Evolutionary conservation across 805 yeast genomes (phyloP).

Genomic region (Metschnikowia dekortorum): DNA sequence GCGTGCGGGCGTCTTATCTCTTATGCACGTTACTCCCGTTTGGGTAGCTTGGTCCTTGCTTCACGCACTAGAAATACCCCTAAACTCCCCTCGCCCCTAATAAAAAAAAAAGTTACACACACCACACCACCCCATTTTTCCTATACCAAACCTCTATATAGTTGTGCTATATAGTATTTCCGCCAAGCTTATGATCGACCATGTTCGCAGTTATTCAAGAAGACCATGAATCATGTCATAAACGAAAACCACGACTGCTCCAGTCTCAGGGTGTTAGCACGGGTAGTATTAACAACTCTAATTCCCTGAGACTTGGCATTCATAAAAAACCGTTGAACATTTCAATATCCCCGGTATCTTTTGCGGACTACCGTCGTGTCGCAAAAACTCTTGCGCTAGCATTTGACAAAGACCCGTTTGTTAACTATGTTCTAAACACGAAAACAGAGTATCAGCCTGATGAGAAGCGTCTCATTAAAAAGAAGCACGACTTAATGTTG

Average conservation of each 20-base stretch:
- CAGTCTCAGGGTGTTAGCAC: constrained; percentile 31
- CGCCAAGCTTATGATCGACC: constrained; percentile 13
- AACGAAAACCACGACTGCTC: constrained; percentile 37
- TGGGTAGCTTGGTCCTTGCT: constrained; percentile 1
- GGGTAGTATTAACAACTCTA: constrained; percentile 16
- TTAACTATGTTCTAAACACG: constrained; percentile 45
- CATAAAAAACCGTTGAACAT: constrained; percentile 13
- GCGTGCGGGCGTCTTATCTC: constrained; percentile 1
- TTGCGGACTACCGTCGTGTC: constrained; percentile 48
- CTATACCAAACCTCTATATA: background rate
- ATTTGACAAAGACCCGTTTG: constrained; percentile 52
- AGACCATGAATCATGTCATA: constrained; percentile 28
- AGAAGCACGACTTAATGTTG: constrained; percentile 39
- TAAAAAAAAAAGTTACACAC: too few species aligned
- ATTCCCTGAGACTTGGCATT: constrained; percentile 23
- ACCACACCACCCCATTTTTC: background rate
- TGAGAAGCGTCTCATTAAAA: constrained; percentile 22
- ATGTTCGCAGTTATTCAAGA: constrained; percentile 26
- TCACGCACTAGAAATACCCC: constrained; percentile 2
- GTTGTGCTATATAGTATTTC: background rate
- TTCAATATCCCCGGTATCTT: constrained; percentile 17
- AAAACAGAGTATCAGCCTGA: constrained; percentile 9
- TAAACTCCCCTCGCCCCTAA: background rate
- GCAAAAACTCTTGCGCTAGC: constrained; percentile 51
- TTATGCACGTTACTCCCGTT: constrained; percentile 1